These are phyloP conservation scores for Croton laevigatus DNA, from an alignment of 441 rosid species.

Conservation along the genomic window DNA sequence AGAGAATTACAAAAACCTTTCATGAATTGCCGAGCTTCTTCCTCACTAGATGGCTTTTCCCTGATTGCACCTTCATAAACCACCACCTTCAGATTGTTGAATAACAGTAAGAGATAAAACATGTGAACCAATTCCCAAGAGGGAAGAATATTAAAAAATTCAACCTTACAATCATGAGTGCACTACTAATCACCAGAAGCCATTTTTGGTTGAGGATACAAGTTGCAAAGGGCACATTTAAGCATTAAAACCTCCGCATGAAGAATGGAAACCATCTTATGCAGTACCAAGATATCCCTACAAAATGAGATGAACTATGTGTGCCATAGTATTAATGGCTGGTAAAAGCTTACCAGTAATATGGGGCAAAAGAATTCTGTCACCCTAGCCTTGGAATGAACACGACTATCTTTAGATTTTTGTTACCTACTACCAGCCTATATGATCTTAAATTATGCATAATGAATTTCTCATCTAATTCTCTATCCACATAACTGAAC, in stretches of 20 bases:
- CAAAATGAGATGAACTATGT: neutral
- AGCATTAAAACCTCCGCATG: neutral
- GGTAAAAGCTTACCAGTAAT: neutral
- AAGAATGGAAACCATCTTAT: neutral
- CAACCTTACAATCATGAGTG: constrained; percentile 10
- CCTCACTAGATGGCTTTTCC: constrained; percentile 83
- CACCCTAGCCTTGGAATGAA: too few species aligned
- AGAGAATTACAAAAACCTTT: constrained; percentile 41
- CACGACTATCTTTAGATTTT: neutral
- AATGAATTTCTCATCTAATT: neutral
- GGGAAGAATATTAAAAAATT: constrained; percentile 8
- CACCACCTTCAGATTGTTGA: constrained; percentile 71
- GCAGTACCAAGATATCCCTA: neutral
- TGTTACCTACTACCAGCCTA: neutral
- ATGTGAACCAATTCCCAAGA: constrained; percentile 1
- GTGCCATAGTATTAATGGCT: neutral
- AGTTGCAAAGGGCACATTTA: neutral
- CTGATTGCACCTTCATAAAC: constrained; percentile 72
- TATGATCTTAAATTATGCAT: neutral
- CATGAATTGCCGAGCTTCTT: constrained; percentile 76
- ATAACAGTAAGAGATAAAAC: constrained; percentile 30
- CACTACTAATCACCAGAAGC: constrained; percentile 38
- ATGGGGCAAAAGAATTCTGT: neutral
- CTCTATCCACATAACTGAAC: neutral
- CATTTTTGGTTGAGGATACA: constrained; percentile 50